Evolutionary conservation across 139 green algal genomes (phyloP).

Genomic region (Asterochloris erici): DNA sequence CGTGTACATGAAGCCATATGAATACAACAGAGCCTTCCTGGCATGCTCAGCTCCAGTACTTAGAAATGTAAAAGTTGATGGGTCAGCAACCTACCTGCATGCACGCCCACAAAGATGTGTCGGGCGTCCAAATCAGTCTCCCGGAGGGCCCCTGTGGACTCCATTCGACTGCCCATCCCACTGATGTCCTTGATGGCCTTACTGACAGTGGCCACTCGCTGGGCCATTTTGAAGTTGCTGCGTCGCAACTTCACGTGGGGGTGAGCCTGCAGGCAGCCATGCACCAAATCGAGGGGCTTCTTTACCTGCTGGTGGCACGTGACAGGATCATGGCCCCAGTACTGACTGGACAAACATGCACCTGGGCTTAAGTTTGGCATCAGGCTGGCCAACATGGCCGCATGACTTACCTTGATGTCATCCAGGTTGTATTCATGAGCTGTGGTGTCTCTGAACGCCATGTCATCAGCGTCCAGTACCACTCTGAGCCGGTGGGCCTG

Average conservation of each 20-base stretch:
- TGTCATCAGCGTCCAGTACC: constrained; percentile 5
- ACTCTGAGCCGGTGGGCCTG: constrained; percentile 21
- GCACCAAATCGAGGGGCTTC: not conserved
- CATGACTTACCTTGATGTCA: constrained; percentile 29
- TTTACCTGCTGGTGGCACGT: too few relatives aligned
- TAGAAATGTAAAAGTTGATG: too few relatives aligned
- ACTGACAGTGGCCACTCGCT: constrained; percentile 16
- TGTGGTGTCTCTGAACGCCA: not conserved
- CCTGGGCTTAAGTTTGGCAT: not conserved
- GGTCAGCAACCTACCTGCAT: not conserved
- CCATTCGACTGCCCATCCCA: constrained; percentile 8
- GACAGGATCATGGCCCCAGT: not conserved
- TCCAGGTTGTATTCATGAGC: constrained; percentile 44
- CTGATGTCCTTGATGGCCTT: constrained; percentile 6
- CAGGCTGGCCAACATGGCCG: not conserved
- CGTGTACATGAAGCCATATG: too few relatives aligned
- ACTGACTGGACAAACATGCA: not conserved
- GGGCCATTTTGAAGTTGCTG: constrained; percentile 10
- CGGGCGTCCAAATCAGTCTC: constrained; percentile 22
- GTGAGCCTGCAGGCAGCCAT: constrained; percentile 16
- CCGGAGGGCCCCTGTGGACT: constrained; percentile 2
- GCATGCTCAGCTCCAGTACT: too few relatives aligned
- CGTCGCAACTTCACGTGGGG: constrained; percentile 19
- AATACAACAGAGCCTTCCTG: too few relatives aligned
- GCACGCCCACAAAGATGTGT: constrained; percentile 48